Conservation (phyloP, 306 rosid species). For the Medicago lupulina region DNA sequence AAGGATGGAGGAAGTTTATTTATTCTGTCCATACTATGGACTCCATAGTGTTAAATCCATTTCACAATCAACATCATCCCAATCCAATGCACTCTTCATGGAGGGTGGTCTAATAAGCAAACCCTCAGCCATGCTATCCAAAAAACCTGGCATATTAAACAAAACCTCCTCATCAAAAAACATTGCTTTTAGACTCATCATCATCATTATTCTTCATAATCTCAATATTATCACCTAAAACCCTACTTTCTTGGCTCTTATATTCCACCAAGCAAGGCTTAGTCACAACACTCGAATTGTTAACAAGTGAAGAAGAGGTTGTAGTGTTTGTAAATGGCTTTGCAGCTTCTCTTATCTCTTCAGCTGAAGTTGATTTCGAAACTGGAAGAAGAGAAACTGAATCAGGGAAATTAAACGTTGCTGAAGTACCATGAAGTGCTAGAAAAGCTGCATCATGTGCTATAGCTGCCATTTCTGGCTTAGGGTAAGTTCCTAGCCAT, state of each 20-base stretch:
- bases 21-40: too few species aligned
- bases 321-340: neutral
- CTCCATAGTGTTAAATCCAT: neutral
- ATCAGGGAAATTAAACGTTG: neutral
- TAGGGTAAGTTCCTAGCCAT: too few species aligned
- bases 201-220: too few species aligned
- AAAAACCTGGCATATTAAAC: neutral
- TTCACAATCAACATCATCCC: neutral
- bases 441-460: too few species aligned
- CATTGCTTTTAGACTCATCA: neutral
- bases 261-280: too few species aligned
- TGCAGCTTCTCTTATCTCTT: neutral
- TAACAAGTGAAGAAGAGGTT: neutral
- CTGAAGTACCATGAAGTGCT: neutral
- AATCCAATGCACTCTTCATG: neutral
- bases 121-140: neutral
- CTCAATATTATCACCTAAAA: neutral
- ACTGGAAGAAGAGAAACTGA: neutral
- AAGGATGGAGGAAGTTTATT: too few species aligned
- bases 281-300: neutral
- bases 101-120: neutral
- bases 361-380: neutral
- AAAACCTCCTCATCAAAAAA: neutral
- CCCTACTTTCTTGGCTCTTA: neutral
- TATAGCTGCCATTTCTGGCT: too few species aligned